phyloP scores from a whole-genome alignment of 1,139 yeast genomes.

The Pichia sp. region DNA sequence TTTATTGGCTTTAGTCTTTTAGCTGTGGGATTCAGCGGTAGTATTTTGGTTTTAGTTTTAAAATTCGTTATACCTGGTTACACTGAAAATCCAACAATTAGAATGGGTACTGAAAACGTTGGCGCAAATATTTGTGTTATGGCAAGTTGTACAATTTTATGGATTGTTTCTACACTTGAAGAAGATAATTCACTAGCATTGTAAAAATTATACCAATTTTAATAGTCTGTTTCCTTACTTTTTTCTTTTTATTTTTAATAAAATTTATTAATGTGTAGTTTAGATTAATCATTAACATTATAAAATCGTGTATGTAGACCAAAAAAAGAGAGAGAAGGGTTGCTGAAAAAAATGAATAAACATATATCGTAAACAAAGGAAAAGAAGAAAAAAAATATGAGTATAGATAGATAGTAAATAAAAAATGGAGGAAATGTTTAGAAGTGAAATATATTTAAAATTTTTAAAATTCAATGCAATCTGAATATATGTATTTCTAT shows the following conservation, averaged over 20 bases:
- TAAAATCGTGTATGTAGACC: constrained; percentile 2
- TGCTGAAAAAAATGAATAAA: not conserved
- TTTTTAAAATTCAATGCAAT: too few species aligned
- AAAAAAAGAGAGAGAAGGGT: not conserved
- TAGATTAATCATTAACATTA: constrained; percentile 9
- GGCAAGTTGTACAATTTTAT: constrained; percentile 79
- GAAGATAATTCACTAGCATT: constrained; percentile 92
- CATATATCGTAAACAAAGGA: not conserved
- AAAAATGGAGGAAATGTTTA: not conserved
- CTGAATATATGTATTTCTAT: not conserved
- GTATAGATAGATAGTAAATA: too few species aligned
- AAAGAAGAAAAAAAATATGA: not conserved
- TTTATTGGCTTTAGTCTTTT: constrained; percentile 87
- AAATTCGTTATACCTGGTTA: constrained; percentile 77
- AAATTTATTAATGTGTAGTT: too few species aligned
- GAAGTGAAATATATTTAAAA: not conserved
- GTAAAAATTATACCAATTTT: constrained; percentile 32
- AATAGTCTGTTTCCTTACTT: too few species aligned
- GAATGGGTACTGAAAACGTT: constrained; percentile 92
- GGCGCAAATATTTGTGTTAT: constrained; percentile 73
- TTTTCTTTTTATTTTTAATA: too few species aligned
- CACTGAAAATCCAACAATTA: constrained; percentile 74
- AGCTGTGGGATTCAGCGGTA: constrained; percentile 94
- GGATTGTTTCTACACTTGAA: constrained; percentile 93
- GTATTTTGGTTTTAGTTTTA: constrained; percentile 78